Conservation (phyloP, 805 yeast species). For the Barnettozyma salicaria region DNA sequence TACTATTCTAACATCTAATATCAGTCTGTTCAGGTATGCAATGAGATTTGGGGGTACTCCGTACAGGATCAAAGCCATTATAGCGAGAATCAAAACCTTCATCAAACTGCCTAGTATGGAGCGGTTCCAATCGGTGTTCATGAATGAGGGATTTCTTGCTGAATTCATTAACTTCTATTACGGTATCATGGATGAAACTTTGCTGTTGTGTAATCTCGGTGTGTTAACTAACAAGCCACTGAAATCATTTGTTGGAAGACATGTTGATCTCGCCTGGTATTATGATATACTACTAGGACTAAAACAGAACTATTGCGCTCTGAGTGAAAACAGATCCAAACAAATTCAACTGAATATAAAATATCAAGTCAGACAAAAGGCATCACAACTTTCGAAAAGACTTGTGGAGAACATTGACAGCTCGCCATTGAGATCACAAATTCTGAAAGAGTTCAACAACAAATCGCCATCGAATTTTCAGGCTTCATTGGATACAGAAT, state of each 20-base stretch:
- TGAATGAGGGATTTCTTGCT: constrained; percentile 41
- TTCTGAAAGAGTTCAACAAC: constrained; percentile 26
- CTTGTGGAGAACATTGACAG: constrained; percentile 24
- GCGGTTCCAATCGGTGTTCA: constrained; percentile 27
- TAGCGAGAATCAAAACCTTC: constrained; percentile 28
- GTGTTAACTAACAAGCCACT: constrained; percentile 35
- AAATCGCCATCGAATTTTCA: constrained; percentile 16
- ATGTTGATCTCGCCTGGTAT: constrained; percentile 67
- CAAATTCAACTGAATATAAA: constrained; percentile 52
- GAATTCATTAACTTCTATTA: constrained; percentile 56
- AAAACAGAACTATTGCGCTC: constrained; percentile 42
- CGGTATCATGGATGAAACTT: constrained; percentile 58
- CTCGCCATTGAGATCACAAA: constrained; percentile 27
- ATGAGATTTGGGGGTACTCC: constrained; percentile 69
- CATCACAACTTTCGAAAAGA: constrained; percentile 39
- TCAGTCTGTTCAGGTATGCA: constrained; percentile 57
- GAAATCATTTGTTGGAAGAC: constrained; percentile 40
- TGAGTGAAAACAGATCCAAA: constrained; percentile 37
- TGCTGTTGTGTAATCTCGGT: constrained; percentile 50
- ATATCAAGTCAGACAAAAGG: constrained; percentile 54
- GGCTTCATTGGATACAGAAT: constrained; percentile 20
- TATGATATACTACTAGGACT: constrained; percentile 53
- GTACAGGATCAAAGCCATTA: constrained; percentile 40
- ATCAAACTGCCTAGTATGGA: constrained; percentile 17
- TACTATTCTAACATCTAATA: constrained; percentile 40